Evolutionary conservation across 495 filamentous ascomycete genomes (phyloP).

Genomic region (Aspergillus saccharolyticus): DNA sequence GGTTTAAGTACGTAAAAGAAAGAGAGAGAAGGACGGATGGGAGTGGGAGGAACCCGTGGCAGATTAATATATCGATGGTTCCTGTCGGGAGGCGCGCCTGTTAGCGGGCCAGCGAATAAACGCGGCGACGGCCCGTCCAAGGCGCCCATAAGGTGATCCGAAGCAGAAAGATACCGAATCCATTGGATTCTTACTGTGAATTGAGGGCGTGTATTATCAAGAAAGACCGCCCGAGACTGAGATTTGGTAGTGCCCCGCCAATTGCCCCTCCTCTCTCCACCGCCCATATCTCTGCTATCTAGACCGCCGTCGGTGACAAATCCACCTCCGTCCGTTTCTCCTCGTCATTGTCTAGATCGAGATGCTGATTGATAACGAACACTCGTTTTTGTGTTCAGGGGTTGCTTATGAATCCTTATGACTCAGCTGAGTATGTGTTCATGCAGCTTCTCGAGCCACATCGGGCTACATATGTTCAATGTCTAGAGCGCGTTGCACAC

Average conservation of each 20-base stretch:
- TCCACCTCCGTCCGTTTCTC: not conserved
- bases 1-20: constrained; percentile 10
- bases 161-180: constrained; percentile 44
- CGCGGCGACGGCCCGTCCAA: constrained; percentile 12
- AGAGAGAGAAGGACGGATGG: constrained; percentile 8
- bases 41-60: constrained; percentile 13
- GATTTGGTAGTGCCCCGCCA: constrained; percentile 15
- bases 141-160: constrained; percentile 36
- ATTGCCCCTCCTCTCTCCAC: constrained; percentile 15
- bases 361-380: not conserved
- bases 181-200: constrained; percentile 26
- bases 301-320: constrained; percentile 13
- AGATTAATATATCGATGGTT: constrained; percentile 19
- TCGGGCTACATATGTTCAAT: not conserved
- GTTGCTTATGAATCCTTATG: not conserved
- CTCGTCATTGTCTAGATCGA: not conserved
- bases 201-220: constrained; percentile 24
- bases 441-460: not conserved
- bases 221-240: constrained; percentile 39
- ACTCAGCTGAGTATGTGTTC: not conserved
- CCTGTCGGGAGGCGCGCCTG: constrained; percentile 14
- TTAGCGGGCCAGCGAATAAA: constrained; percentile 12
- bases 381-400: not conserved
- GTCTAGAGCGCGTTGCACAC: not conserved
- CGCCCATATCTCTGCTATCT: constrained; percentile 10